Evolutionary conservation across 2,329 filamentous ascomycete species (phyloP).

Genomic region (Chaetothyriales sp.): DNA sequence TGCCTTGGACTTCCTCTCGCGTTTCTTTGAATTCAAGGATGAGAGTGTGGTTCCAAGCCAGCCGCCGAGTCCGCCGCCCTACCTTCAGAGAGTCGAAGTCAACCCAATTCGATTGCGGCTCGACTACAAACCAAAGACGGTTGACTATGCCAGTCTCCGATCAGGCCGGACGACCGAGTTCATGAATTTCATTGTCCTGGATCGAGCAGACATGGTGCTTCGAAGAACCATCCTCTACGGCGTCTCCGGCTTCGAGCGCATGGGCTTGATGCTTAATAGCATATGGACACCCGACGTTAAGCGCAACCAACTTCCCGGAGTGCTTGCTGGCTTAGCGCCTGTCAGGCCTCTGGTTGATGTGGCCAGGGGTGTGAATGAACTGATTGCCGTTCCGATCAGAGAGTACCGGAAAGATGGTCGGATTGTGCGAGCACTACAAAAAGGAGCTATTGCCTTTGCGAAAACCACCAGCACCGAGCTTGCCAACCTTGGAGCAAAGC

Average conservation of each 20-base stretch:
- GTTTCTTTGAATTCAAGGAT: conserved; percentile 97
- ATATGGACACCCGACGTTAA: conserved; percentile 94
- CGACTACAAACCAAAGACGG: conserved; percentile 96
- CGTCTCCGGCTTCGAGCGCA: conserved; percentile 72
- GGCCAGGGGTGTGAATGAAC: conserved; percentile 67
- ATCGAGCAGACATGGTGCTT: conserved; percentile 72
- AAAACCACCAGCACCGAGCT: conserved; percentile 87
- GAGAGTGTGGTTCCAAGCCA: conserved; percentile 43
- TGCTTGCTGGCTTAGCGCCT: conserved; percentile 76
- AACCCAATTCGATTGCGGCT: conserved; percentile 69
- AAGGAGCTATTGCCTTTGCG: conserved; percentile 77
- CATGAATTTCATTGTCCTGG: conserved; percentile 94
- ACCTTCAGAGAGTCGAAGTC: conserved; percentile 79
- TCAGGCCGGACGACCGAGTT: conserved; percentile 94
- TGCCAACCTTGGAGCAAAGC: conserved; percentile 84
- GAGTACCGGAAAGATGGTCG: conserved; percentile 93
- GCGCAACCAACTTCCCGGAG: conserved; percentile 70
- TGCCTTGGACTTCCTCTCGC: conserved; percentile 86
- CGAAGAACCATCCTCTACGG: conserved; percentile 87
- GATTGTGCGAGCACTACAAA: conserved; percentile 78
- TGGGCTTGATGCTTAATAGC: conserved; percentile 82
- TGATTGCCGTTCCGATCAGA: conserved; percentile 75
- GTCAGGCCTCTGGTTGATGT: conserved; percentile 87
- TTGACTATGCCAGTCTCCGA: conserved; percentile 82
- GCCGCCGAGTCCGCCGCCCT: conserved; percentile 58